These are phyloP conservation scores for Mrakia frigida DNA, from an alignment of 768 basidiomycete genomes.

Conservation along the genomic window DNA sequence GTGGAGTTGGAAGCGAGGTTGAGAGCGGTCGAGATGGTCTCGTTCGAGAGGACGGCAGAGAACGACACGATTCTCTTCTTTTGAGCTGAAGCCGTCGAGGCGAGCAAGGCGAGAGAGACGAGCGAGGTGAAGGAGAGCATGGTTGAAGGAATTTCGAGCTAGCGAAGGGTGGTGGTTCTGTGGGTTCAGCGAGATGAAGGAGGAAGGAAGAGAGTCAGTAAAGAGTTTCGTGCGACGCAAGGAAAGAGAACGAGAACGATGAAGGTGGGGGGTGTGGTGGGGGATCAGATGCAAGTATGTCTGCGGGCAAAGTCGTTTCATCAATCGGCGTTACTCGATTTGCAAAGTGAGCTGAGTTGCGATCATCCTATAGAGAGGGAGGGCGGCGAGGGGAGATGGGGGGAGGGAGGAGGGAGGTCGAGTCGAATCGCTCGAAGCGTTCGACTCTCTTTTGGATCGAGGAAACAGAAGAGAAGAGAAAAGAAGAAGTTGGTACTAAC, in stretches of 20 bases:
- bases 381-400: not conserved
- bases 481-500: not conserved
- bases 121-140: conserved; percentile 2
- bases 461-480: not conserved
- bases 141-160: not conserved
- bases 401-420: not conserved
- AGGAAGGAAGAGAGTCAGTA: not conserved
- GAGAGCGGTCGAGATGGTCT: not conserved
- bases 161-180: conserved; percentile 2
- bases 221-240: not conserved
- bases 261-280: not conserved
- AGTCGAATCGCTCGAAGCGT: not conserved
- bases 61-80: not conserved
- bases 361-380: not conserved
- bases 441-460: not conserved
- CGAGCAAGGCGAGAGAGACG: conserved; percentile 10
- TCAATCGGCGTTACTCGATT: not conserved
- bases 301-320: not conserved
- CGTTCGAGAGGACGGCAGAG: not conserved
- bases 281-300: not conserved
- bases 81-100: conserved; percentile 8
- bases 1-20: not conserved
- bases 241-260: not conserved
- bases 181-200: not conserved
- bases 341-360: conserved; percentile 12